Base-by-base conservation (phyloP, 2,329 filamentous ascomycete species). In the Daldinia sp. region DNA sequence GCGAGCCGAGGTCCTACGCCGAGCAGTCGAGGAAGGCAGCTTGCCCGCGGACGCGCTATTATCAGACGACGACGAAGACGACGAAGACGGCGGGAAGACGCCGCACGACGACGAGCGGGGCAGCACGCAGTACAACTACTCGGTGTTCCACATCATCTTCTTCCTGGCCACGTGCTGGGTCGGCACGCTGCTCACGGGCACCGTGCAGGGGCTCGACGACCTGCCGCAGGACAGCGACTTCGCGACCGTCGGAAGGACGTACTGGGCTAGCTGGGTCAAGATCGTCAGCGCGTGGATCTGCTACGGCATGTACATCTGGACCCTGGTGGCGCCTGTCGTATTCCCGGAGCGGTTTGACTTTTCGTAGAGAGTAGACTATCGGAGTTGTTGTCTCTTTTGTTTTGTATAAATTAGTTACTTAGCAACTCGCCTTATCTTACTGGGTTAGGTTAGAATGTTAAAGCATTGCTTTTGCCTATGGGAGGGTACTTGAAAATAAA, bases 251-350 rank as follows among this genome's bases (percentile, higher is more conserved):
- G 96, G 96, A 20, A 87, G 96, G 66, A 98, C 95, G 4, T 97
- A 98, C 81, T 97, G 94, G 88, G 96, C 96, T 35, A 97, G 93
- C 78, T 99, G 97, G 96, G 94, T 98, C 74, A 99, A 99, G 89
- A 98, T 99, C 80, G 90, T 98, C 60, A 97, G 94, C 81, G 91
- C 95, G 18, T 99, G 96, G 96, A 90, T 96, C 61, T 99, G 96
- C 83, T 98, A 99, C 80, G 90, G 84, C 58, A 92, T 99, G 80
- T 99, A 98, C 78, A 88, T 90, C 30, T 99, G 96, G 96, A 97
- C 93, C 18, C 81, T 99, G 74, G 85, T 97, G 48, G 96, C 96
- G 50, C 96, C 96, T 2, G 86, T 97, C 41, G 81, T 97, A 50
- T 80, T 97, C 75, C 94, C 95, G 2, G 94, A 97, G 74, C 87